These are phyloP conservation scores for Jatropha curcas DNA, from an alignment of 345 rosid species.

Conservation along the genomic window DNA sequence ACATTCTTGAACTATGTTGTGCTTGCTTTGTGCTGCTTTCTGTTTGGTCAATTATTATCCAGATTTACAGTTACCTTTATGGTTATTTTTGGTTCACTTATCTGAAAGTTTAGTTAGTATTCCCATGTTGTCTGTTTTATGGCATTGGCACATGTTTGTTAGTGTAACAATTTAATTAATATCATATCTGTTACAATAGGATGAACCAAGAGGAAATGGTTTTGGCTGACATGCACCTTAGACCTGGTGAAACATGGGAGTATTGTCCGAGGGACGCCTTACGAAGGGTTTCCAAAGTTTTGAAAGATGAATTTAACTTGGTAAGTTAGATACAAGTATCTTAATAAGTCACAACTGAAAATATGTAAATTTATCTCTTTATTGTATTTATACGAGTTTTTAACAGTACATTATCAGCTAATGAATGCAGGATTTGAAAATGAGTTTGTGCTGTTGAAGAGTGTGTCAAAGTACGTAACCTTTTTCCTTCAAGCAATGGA, in stretches of 20 bases:
- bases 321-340: constrained; percentile 36
- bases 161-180: not conserved
- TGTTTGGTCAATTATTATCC: not conserved
- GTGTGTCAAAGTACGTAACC: constrained; percentile 45
- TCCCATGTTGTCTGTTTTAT: not conserved
- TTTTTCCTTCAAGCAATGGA: constrained; percentile 5
- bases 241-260: constrained; percentile 89
- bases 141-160: not conserved
- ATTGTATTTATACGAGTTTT: not conserved
- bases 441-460: constrained; percentile 86
- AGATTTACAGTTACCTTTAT: no score
- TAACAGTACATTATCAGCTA: constrained; percentile 40
- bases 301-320: constrained; percentile 84
- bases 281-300: constrained; percentile 59
- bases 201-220: constrained; percentile 77
- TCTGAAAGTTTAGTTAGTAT: not conserved
- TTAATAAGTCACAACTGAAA: not conserved
- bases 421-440: constrained; percentile 98
- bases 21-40: not conserved
- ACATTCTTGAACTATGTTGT: not conserved
- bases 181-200: constrained; percentile 45
- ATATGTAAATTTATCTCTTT: not conserved
- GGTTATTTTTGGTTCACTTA: no score
- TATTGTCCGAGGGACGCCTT: constrained; percentile 94
- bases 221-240: constrained; percentile 84